Evolutionary conservation across 352 stramenopile species (phyloP), one percentile per base, ranked within the genome.

Genomic region (Elongisporangium prolatum): DNA sequence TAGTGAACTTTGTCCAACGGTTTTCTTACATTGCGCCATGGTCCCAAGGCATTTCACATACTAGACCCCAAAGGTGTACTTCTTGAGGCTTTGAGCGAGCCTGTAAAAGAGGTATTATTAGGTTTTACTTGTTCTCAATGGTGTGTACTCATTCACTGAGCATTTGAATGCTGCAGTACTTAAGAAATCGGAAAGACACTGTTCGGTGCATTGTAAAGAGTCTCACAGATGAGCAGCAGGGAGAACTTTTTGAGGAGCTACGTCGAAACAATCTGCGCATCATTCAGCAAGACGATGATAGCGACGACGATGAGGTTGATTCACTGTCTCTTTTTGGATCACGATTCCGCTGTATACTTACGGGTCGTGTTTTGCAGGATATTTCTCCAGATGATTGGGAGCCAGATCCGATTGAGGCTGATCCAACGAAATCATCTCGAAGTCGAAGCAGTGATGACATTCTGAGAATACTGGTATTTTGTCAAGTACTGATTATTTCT

Each of bases 181-280:
- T 99, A 20, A 79, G 88, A 25, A 77, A 90, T 47, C 77, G 97
- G 17, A 88, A 96, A 59, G 97, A 99, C 75, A 99, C 97, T 0
- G 93, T 99, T 57, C 88, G 96, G 21, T 99, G 96, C 70, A 99
- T 99, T 55, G 96, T 99, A 21, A 75, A 81, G 50, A 97, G 83
- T 52, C 76, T 98, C 16, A 97, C 89, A 0, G 91, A 93, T 51
- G 82, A 93, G 38, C 61, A 95, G 59, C 89, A 96, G 37, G 89
- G 92, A 24, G 96, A 99, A 48, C 81, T 99, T 21, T 98, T 98
- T 54, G 89, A 98, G 69, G 96, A 99, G 57, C 77, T 99, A 21
- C 78, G 86, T 28, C 89, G 91, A 22, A 91, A 96, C 59, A 92
- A 97, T 77, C 91, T 95, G 64, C 81, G 80, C 10, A 84, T 96